These are phyloP conservation scores for Metschnikowia hibisci DNA, from an alignment of 805 yeast genomes.

Conservation along the genomic window DNA sequence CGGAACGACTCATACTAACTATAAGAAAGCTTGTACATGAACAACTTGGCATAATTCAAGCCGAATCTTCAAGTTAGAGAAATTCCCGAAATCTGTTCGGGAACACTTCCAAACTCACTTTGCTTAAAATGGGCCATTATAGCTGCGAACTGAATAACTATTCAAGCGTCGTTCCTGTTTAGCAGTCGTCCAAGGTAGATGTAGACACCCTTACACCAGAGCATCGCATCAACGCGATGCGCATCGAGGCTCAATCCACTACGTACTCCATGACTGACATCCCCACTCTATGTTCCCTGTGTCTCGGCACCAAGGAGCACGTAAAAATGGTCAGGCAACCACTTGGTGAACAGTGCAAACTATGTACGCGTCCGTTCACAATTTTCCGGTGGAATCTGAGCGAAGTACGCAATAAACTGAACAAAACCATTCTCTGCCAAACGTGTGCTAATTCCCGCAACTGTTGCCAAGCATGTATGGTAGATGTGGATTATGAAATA, in stretches of 20 bases:
- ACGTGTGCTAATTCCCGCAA: slow-evolving; percentile 77
- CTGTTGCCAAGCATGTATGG: slow-evolving; percentile 85
- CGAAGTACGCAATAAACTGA: slow-evolving; percentile 38
- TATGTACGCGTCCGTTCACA: slow-evolving; percentile 82
- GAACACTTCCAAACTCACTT: no score
- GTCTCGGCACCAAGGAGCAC: slow-evolving; percentile 66
- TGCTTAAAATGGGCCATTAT: no score
- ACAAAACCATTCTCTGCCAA: slow-evolving; percentile 67
- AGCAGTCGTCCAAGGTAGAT: background rate
- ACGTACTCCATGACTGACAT: slow-evolving; percentile 22
- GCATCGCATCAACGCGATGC: slow-evolving; percentile 3
- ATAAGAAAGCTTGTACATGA: background rate
- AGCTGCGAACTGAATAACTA: no score
- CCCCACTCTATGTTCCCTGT: slow-evolving; percentile 69
- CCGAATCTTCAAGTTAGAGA: no score
- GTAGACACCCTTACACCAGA: slow-evolving; percentile 1
- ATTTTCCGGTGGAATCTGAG: slow-evolving; percentile 69
- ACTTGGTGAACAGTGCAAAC: slow-evolving; percentile 76
- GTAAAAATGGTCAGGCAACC: slow-evolving; percentile 68
- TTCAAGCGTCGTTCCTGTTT: no score
- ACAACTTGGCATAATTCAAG: no score
- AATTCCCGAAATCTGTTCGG: no score
- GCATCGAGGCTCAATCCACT: background rate
- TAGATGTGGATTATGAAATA: slow-evolving; percentile 78
- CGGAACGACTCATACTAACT: slow-evolving; percentile 11